phyloP scores from a whole-genome alignment of 2,329 filamentous ascomycete species.

The Colletotrichum gigasporum region DNA sequence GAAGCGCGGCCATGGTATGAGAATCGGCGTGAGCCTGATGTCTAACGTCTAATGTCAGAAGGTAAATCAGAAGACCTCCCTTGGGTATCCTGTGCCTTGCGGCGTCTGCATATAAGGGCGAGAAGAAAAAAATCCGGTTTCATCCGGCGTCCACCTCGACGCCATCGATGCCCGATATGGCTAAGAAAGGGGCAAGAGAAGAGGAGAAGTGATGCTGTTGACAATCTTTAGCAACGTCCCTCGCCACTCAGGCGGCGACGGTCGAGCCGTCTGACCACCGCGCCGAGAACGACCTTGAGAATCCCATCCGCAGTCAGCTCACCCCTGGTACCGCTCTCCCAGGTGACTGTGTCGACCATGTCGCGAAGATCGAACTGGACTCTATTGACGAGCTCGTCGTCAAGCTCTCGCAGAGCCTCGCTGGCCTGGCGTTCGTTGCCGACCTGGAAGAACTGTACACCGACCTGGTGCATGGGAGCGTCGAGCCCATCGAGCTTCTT shows the following conservation, averaged over 20 bases:
- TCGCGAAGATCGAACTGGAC: conserved; percentile 72
- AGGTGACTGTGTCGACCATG: conserved; percentile 92
- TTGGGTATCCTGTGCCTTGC: conserved; percentile 10
- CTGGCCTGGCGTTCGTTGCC: conserved; percentile 75
- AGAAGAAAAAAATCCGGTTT: background rate
- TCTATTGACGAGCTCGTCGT: conserved; percentile 74
- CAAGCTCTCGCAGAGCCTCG: conserved; percentile 74
- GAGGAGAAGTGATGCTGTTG: background rate
- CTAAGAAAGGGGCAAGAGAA: background rate
- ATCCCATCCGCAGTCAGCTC: conserved; percentile 74
- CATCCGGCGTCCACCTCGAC: conserved; percentile 9
- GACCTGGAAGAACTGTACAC: conserved; percentile 96
- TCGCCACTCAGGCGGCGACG: conserved; percentile 35
- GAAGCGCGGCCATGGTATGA: no score
- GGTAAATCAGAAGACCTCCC: background rate
- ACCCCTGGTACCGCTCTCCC: conserved; percentile 54
- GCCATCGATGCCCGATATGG: conserved; percentile 6
- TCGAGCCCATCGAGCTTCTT: conserved; percentile 74
- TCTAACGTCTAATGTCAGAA: background rate
- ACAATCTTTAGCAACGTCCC: conserved; percentile 3
- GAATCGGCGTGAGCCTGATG: background rate
- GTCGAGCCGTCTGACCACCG: conserved; percentile 66
- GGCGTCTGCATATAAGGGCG: background rate
- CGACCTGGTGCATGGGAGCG: conserved; percentile 83
- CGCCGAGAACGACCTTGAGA: conserved; percentile 83